These are phyloP conservation scores for Castanospermum australe DNA, from an alignment of 306 rosid species.

Conservation along the genomic window DNA sequence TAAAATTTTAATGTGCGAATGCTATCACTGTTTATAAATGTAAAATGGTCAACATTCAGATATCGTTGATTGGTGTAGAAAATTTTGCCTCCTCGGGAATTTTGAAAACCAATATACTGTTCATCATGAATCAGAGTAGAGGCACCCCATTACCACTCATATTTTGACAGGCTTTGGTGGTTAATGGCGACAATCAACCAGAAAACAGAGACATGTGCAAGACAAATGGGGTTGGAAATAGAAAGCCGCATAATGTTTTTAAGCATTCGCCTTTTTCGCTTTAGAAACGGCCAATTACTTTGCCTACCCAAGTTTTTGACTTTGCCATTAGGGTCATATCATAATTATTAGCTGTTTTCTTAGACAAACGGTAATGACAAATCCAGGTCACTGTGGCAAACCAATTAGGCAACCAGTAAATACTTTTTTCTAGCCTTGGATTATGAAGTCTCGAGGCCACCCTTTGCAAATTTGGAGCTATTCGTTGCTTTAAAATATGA, in stretches of 20 bases:
- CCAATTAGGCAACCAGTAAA: slow-evolving; percentile 41
- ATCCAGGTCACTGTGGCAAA: slow-evolving; percentile 41
- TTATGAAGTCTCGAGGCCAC: slow-evolving; percentile 24
- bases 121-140: neutral
- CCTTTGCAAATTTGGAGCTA: slow-evolving; percentile 30
- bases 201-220: slow-evolving; percentile 25
- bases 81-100: neutral
- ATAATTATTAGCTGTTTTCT: slow-evolving; percentile 49
- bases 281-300: slow-evolving; percentile 34
- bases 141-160: slow-evolving; percentile 2
- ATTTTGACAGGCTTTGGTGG: slow-evolving; percentile 39
- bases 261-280: slow-evolving; percentile 34
- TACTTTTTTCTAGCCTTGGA: slow-evolving; percentile 23
- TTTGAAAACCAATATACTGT: neutral
- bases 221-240: slow-evolving; percentile 20
- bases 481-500: slow-evolving; percentile 6
- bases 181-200: slow-evolving; percentile 40
- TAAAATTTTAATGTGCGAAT: too few species aligned
- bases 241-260: slow-evolving; percentile 24
- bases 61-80: neutral
- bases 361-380: slow-evolving; percentile 47
- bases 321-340: slow-evolving; percentile 38
- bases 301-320: slow-evolving; percentile 46
- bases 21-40: too few species aligned
- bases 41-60: neutral